Percentiles rank a stretch among this genome's conserved stretches.
These are phyloP conservation scores for Malassezia caprae DNA, from an alignment of 1,284 basidiomycete species.

Conservation along the genomic window DNA sequence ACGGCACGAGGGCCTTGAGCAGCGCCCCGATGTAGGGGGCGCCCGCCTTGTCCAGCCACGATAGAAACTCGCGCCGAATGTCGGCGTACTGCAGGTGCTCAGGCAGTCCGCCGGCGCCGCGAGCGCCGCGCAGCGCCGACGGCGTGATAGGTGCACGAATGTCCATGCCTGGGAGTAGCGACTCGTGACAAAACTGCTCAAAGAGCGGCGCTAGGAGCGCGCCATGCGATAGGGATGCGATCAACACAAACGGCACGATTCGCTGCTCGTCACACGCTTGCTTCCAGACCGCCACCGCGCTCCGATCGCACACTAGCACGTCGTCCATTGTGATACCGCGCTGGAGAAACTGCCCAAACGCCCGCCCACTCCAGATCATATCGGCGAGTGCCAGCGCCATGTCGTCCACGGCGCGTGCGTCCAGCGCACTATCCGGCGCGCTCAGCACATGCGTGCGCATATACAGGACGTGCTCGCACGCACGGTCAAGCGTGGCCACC, in stretches of 20 bases:
- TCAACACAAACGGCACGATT: conserved; percentile 14
- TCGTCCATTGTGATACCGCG: conserved; percentile 9
- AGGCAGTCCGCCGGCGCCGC: conserved; percentile 7
- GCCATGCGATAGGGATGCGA: conserved; percentile 16
- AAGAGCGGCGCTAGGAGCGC: conserved; percentile 14
- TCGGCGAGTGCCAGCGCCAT: conserved; percentile 13
- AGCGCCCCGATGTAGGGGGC: conserved; percentile 6
- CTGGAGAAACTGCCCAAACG: conserved; percentile 10
- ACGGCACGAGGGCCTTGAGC: conserved; percentile 13
- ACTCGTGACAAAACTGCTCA: conserved; percentile 8
- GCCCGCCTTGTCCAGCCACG: conserved; percentile 6
- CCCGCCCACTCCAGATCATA: conserved; percentile 17
- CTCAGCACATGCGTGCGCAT: conserved; percentile 2
- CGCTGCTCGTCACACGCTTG: conserved; percentile 10
- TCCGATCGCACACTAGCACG: conserved; percentile 6
- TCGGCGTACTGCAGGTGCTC: conserved; percentile 8
- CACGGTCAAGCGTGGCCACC: conserved; percentile 7
- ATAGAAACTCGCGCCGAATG: conserved; percentile 7
- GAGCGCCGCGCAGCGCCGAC: conserved; percentile 14
- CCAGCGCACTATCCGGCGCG: neutral
- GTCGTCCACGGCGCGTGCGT: conserved; percentile 5
- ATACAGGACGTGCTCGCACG: conserved; percentile 1
- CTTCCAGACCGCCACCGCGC: conserved; percentile 1
- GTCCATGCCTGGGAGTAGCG: neutral
- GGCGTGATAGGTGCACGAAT: conserved; percentile 16